Base-by-base conservation (phyloP, 2,329 filamentous ascomycete species). In the Stagonosporopsis rhizophila region DNA sequence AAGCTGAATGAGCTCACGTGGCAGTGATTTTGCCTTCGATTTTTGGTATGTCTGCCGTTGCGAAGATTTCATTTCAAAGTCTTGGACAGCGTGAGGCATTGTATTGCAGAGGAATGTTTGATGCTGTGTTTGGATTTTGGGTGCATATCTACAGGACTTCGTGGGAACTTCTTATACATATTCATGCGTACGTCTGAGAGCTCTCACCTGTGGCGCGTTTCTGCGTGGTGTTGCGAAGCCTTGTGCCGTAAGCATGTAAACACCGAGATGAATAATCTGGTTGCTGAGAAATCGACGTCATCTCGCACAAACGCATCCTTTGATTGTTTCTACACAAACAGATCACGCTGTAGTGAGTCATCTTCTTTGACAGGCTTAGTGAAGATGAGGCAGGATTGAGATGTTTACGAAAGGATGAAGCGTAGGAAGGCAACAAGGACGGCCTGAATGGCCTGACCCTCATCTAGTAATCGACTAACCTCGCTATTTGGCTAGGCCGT, bases 1-100 rank as follows among this genome's bases (percentile, higher is more conserved):
- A 30, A 66, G 52, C 9, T 55, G 52, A 11, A 52, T 37, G 5
- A 52, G 23, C 35, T 62, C 56, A 23, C 58, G 58, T 14, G 59
- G 49, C 23, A 35, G 25, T 12, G 52, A 30, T 61, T 56, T 14
- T 27, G 20, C 44, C 9, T 62, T 61, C 23, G 41, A 7, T 37
- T 47, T 50, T n/a, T 25, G 22, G n/a, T 39, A 20, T 14, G 11
- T 17, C 28, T 52, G 47, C 5, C 22, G 17, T 20, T n/a, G 51
- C 4, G 30, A 17, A 11, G 20, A 6, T 15, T 11, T 42, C 9
- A 44, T 14, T 39, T 48, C 38, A 22, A 35, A 6, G n/a, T 48
- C 30, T 37, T 48, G 35, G 27, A 48, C 14, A 15, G 44, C 17
- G 19, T 48, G 44, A 47, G 51, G 37, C 44, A 47, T 54, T 23